Percentiles rank a stretch among this genome's conserved stretches.
Conservation (phyloP, 345 rosid species). For the Conringia planisiliqua region DNA sequence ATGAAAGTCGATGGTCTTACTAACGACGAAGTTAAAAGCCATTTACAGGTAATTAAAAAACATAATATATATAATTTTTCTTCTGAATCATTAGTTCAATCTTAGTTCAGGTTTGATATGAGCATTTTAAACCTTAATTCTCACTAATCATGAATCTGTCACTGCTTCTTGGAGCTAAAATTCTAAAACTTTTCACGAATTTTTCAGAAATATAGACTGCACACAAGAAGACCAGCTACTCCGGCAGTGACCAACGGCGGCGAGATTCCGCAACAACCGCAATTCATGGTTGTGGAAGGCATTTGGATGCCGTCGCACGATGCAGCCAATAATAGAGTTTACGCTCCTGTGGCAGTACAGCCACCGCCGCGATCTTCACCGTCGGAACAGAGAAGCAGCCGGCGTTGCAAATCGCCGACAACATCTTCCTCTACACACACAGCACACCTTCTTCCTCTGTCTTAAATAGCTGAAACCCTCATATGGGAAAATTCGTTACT, state of each 20-base stretch:
- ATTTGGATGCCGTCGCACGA: slow-evolving; percentile 72
- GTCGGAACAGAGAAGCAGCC: slow-evolving; percentile 49
- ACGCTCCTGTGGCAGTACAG: slow-evolving; percentile 50
- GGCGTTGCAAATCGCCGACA: slow-evolving; percentile 56
- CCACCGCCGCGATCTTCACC: slow-evolving; percentile 32
- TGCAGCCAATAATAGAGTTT: slow-evolving; percentile 32
- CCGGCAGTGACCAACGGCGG: slow-evolving; percentile 11
- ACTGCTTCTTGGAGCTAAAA: not conserved
- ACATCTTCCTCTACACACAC: slow-evolving; percentile 67
- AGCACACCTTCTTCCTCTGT: slow-evolving; percentile 41
- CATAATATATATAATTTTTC: not conserved
- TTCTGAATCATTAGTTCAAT: not conserved
- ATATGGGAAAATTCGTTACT: not conserved
- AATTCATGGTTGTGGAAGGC: slow-evolving; percentile 79
- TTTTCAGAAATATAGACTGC: slow-evolving; percentile 82
- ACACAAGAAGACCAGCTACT: slow-evolving; percentile 69
- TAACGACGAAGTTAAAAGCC: slow-evolving; percentile 97
- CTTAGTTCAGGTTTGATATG: not conserved
- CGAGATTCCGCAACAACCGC: slow-evolving; percentile 56
- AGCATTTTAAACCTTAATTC: not conserved
- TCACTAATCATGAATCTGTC: not conserved
- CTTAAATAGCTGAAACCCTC: not conserved
- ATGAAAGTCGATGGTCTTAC: slow-evolving; percentile 96
- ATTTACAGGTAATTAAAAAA: slow-evolving; percentile 72
- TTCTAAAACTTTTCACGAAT: not conserved